Evolutionary conservation across 768 basidiomycete species (phyloP), one percentile per base, ranked within the genome.

Genomic region (Pisolithus orientalis): DNA sequence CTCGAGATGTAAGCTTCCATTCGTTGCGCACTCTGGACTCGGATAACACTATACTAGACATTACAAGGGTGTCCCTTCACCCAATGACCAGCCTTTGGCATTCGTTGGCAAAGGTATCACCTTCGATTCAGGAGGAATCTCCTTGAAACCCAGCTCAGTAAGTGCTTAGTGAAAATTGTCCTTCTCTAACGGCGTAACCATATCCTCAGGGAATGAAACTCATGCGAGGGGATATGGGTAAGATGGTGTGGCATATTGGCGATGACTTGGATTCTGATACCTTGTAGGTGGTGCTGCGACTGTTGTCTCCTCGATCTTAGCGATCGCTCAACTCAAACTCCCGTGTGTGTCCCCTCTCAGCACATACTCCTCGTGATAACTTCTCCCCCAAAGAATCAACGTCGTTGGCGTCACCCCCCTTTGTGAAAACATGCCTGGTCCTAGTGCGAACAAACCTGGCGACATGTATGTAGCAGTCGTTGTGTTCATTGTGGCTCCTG

Each of bases 101-200:
- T 75, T 90, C 54, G 88, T 94, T 34, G 91, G 91, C 32, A 93
- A 94, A 65, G 91, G 91, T 54, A 84, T 94, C 63, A 92, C 90
- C 14, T 94, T 94, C 57, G 90, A 94, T 67, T 82, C 83, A 3
- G 90, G 90, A 75, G 90, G 90, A 58, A 92, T 92, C 67, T 87
- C 85, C 53, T 70, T 94, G 67, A 94, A 94, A 69, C 82, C 87
- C n/a, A 63, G 76, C 32, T 75, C 76, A 32, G 88, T 84, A 55
- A 60, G 80, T 74, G 40, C 17, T 47, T 17, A 5, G 42, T 24
- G 1, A 16, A 31, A 4, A 16, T 17, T 4, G 9, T 40, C 31
- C 16, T 21, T 13, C 16, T 49, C 49, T 11, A 13, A 48, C 50
- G 14, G 44, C 16, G 9, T 39, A 8, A 32, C 17, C 8, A 34